phyloP scores from a whole-genome alignment of 768 basidiomycete species.

The Lentinula boryana region DNA sequence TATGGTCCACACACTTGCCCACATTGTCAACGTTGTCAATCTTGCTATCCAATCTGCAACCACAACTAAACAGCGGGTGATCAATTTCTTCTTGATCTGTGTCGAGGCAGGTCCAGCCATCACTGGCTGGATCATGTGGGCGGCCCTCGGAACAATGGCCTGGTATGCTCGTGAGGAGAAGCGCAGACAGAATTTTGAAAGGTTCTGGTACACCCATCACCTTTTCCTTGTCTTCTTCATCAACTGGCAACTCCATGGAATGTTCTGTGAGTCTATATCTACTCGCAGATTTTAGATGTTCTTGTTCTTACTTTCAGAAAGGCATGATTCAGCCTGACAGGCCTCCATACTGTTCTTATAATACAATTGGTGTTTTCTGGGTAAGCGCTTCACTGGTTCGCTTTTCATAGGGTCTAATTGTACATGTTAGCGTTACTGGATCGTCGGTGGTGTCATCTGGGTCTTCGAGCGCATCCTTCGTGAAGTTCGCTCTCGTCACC shows the following conservation, averaged over 20 bases:
- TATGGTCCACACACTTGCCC: conserved; percentile 72
- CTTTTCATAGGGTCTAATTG: conserved; percentile 2
- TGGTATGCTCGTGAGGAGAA: conserved; percentile 82
- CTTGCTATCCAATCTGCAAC: conserved; percentile 54
- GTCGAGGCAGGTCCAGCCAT: conserved; percentile 77
- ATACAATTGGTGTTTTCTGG: conserved; percentile 93
- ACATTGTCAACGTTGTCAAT: conserved; percentile 79
- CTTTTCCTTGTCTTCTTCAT: conserved; percentile 92
- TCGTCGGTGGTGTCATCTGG: conserved; percentile 82
- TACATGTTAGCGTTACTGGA: conserved; percentile 71
- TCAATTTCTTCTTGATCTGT: conserved; percentile 73
- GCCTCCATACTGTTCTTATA: conserved; percentile 80
- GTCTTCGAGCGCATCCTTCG: conserved; percentile 85
- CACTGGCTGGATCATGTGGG: conserved; percentile 89
- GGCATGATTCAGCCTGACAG: conserved; percentile 86
- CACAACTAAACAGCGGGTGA: conserved; percentile 46
- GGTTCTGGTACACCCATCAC: conserved; percentile 87
- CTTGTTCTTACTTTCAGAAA: not conserved
- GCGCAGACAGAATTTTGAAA: conserved; percentile 73
- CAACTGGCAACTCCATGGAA: conserved; percentile 90
- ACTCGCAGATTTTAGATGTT: not conserved
- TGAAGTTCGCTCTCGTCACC: conserved; percentile 85
- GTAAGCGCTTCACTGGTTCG: conserved; percentile 27
- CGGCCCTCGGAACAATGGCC: conserved; percentile 68
- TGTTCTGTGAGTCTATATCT: conserved; percentile 58